Percentiles rank a stretch among this genome's conserved stretches.
These are phyloP conservation scores for Trametes cingulata DNA, from an alignment of 768 basidiomycete species.

Conservation along the genomic window DNA sequence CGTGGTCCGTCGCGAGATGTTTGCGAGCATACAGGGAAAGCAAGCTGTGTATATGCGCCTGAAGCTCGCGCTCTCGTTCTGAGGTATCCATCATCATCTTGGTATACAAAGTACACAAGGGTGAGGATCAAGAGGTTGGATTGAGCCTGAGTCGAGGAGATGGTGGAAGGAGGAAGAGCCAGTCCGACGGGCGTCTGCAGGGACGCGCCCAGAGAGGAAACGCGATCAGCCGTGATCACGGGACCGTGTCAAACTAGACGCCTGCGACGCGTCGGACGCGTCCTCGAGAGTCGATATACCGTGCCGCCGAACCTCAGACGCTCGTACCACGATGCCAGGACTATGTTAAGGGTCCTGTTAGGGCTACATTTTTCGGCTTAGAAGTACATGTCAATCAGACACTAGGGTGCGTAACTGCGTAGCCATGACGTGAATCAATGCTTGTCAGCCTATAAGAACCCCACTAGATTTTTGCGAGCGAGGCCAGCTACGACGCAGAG, in stretches of 20 bases:
- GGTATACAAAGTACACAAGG: background rate
- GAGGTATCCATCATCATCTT: background rate
- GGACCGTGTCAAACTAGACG: background rate
- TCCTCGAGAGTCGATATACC: too few relatives aligned
- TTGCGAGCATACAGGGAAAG: slow-evolving; percentile 53
- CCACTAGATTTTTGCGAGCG: too few relatives aligned
- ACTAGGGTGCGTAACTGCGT: too few relatives aligned
- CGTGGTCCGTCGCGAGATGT: slow-evolving; percentile 58
- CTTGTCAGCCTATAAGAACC: too few relatives aligned
- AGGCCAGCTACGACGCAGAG: too few relatives aligned
- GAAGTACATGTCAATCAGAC: too few relatives aligned
- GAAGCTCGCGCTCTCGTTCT: slow-evolving; percentile 30
- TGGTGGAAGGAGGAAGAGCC: background rate
- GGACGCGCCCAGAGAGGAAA: background rate
- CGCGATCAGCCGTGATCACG: background rate
- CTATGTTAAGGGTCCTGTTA: too few relatives aligned
- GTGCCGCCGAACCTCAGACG: too few relatives aligned
- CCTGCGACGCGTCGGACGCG: background rate
- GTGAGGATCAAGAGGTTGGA: too few relatives aligned
- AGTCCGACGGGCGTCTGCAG: background rate
- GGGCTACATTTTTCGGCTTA: too few relatives aligned
- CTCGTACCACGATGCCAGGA: too few relatives aligned
- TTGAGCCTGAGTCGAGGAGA: background rate
- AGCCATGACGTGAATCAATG: too few relatives aligned
- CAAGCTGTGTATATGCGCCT: slow-evolving; percentile 52